These are phyloP conservation scores for Fagus crenata DNA, from an alignment of 306 rosid species.

Conservation along the genomic window DNA sequence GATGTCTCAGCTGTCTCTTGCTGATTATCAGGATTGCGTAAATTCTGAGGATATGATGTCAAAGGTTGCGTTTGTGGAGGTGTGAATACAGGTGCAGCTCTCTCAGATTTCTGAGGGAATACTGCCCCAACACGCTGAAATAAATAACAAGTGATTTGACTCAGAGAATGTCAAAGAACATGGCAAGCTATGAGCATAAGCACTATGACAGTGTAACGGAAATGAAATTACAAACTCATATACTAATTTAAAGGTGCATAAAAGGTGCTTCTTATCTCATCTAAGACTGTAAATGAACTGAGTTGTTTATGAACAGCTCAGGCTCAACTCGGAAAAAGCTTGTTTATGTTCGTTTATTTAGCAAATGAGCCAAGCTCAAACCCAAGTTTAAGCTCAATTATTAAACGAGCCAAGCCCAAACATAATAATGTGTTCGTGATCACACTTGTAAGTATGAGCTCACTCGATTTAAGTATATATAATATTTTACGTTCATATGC, in stretches of 20 bases:
- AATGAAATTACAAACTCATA: constrained; percentile 20
- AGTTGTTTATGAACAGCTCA: too few species aligned
- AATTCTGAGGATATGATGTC: constrained; percentile 71
- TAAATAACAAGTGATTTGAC: constrained; percentile 12
- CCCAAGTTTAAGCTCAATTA: too few species aligned
- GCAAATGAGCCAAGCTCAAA: too few species aligned
- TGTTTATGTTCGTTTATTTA: too few species aligned
- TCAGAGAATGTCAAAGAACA: constrained; percentile 23
- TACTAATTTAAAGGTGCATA: constrained; percentile 7
- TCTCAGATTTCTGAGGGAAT: constrained; percentile 85
- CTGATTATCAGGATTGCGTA: constrained; percentile 48
- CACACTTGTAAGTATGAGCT: too few species aligned
- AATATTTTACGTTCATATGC: too few species aligned
- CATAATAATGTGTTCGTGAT: too few species aligned
- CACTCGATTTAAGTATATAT: too few species aligned
- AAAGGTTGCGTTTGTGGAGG: constrained; percentile 92
- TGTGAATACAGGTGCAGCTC: constrained; percentile 80
- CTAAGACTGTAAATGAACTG: too few species aligned
- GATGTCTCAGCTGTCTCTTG: constrained; percentile 71
- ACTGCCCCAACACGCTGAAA: constrained; percentile 91
- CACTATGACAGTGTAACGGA: constrained; percentile 10
- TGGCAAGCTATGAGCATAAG: constrained; percentile 24
- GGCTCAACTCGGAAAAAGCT: too few species aligned
- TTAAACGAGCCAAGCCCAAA: too few species aligned
- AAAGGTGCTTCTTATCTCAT: constrained; percentile 10